These are phyloP conservation scores for Talaromyces islandicus DNA, from an alignment of 2,329 filamentous ascomycete species.

Conservation along the genomic window DNA sequence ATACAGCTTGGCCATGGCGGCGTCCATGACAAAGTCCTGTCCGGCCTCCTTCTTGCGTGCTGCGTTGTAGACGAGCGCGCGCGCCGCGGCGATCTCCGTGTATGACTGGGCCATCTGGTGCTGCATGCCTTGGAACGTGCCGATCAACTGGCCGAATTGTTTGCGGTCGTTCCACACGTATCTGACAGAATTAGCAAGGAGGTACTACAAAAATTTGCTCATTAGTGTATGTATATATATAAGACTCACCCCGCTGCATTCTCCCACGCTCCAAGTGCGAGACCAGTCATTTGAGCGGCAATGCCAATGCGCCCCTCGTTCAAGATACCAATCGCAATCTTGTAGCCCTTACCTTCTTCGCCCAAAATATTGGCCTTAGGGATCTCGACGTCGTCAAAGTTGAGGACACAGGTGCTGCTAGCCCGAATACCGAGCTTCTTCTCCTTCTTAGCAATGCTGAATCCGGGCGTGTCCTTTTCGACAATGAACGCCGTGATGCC, in stretches of 20 bases:
- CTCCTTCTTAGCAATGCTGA: slow-evolving; percentile 97
- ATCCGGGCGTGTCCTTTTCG: slow-evolving; percentile 82
- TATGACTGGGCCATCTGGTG: slow-evolving; percentile 96
- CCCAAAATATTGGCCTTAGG: slow-evolving; percentile 85
- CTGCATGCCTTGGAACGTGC: slow-evolving; percentile 99
- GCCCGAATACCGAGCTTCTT: slow-evolving; percentile 98
- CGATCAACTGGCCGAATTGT: slow-evolving; percentile 89
- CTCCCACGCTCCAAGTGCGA: slow-evolving; percentile 90
- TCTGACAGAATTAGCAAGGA: slow-evolving; percentile 27
- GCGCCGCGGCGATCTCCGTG: slow-evolving; percentile 84
- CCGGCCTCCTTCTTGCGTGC: slow-evolving; percentile 97
- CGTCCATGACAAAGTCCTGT: slow-evolving; percentile 89
- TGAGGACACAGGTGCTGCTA: slow-evolving; percentile 93
- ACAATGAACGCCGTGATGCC: slow-evolving; percentile 95
- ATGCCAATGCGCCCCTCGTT: slow-evolving; percentile 98
- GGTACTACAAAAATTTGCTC: too few species aligned
- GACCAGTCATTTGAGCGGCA: slow-evolving; percentile 95
- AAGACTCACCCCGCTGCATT: slow-evolving; percentile 76
- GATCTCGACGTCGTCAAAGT: slow-evolving; percentile 92
- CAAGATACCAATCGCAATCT: slow-evolving; percentile 88
- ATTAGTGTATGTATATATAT: too few species aligned
- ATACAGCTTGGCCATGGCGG: slow-evolving; percentile 97
- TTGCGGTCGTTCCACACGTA: slow-evolving; percentile 98
- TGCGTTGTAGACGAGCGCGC: slow-evolving; percentile 91
- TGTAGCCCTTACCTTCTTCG: slow-evolving; percentile 87